phyloP scores from a whole-genome alignment of 2,329 filamentous ascomycete species.

The Penicillium frequentans region DNA sequence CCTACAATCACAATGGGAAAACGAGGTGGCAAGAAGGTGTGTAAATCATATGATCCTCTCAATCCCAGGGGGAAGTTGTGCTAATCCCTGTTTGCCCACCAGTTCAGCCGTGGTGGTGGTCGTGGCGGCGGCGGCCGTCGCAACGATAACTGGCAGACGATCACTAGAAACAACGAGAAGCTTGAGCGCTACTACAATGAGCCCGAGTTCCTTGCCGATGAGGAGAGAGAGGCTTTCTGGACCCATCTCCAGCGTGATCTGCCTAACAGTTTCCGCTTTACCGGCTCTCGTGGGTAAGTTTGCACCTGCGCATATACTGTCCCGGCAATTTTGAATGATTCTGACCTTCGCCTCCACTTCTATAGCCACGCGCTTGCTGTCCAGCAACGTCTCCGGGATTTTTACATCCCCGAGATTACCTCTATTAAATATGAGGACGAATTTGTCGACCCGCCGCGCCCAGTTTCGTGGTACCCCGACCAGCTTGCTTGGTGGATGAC shows the following conservation, averaged over 20 bases:
- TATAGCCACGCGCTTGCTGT: slow-evolving; percentile 84
- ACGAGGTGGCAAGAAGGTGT: slow-evolving; percentile 32
- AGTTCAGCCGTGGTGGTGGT: slow-evolving; percentile 42
- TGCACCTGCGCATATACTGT: not conserved
- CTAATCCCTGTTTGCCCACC: slow-evolving; percentile 19
- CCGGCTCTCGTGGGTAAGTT: slow-evolving; percentile 81
- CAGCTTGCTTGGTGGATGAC: slow-evolving; percentile 97
- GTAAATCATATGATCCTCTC: not conserved
- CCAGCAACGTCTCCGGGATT: slow-evolving; percentile 79
- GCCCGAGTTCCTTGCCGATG: slow-evolving; percentile 71
- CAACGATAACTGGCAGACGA: slow-evolving; percentile 53
- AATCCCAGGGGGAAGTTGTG: not conserved
- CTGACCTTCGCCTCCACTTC: slow-evolving; percentile 8
- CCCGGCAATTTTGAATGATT: slow-evolving; percentile 1
- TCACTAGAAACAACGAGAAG: slow-evolving; percentile 77
- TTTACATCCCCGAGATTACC: slow-evolving; percentile 88
- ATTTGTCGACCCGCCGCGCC: slow-evolving; percentile 75
- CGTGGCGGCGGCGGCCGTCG: slow-evolving; percentile 43
- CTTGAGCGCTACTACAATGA: slow-evolving; percentile 86
- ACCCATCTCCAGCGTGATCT: slow-evolving; percentile 76
- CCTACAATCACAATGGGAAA: slow-evolving; percentile 30
- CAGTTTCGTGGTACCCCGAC: slow-evolving; percentile 91
- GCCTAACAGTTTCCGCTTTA: slow-evolving; percentile 97
- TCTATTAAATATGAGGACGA: slow-evolving; percentile 82
- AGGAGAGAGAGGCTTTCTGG: slow-evolving; percentile 83